These are phyloP conservation scores for Naematelia aurantialba DNA, from an alignment of 768 basidiomycete genomes.

Conservation along the genomic window DNA sequence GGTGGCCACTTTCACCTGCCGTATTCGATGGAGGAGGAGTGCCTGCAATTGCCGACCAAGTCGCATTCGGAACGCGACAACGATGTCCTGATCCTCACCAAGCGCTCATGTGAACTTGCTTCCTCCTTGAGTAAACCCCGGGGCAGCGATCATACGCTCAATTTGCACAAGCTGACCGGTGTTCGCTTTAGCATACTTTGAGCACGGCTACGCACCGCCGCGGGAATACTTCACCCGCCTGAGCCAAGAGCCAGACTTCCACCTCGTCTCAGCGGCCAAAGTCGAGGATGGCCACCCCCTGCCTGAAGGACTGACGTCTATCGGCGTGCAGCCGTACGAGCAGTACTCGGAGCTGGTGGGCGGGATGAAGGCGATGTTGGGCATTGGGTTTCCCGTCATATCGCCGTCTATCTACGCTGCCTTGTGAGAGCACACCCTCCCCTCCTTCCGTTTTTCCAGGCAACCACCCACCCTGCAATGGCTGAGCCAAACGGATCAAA, in stretches of 20 bases:
- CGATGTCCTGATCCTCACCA: conserved; percentile 40
- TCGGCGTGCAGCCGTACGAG: conserved; percentile 27
- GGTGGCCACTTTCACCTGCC: conserved; percentile 41
- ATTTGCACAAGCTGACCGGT: background rate
- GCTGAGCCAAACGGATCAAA: too few relatives aligned
- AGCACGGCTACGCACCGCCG: conserved; percentile 24
- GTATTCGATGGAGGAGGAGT: conserved; percentile 46
- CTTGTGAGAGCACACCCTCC: conserved; percentile 28
- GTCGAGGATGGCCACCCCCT: conserved; percentile 33
- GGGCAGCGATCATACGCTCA: background rate
- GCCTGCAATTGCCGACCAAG: conserved; percentile 27
- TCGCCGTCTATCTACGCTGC: conserved; percentile 48
- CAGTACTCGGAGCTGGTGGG: conserved; percentile 39
- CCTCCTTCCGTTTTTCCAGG: background rate
- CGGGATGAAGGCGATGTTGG: conserved; percentile 39
- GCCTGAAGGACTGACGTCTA: conserved; percentile 36
- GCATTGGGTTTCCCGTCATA: conserved; percentile 43
- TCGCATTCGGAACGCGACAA: conserved; percentile 29
- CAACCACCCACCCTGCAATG: background rate
- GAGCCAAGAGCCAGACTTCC: conserved; percentile 16
- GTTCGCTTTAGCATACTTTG: conserved; percentile 38
- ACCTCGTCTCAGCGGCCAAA: conserved; percentile 32
- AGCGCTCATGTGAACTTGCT: conserved; percentile 31
- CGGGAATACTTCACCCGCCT: conserved; percentile 33
- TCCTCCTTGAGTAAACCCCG: background rate